These are phyloP conservation scores for Thelonectria olida DNA, from an alignment of 2,329 filamentous ascomycete genomes.

Conservation along the genomic window DNA sequence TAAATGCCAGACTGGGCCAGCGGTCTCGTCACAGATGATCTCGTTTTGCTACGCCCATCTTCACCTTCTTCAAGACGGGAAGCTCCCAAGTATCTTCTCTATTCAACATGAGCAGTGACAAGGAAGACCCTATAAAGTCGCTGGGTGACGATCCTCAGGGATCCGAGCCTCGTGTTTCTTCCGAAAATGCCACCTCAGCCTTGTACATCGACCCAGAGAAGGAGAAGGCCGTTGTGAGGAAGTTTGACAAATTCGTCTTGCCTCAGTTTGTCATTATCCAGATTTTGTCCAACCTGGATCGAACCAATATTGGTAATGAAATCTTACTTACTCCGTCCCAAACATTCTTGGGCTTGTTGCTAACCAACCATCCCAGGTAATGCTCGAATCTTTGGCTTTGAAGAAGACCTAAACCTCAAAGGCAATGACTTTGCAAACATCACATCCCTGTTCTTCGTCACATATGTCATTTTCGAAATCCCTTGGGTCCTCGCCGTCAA, in stretches of 20 bases:
- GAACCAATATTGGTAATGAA: constrained; percentile 14
- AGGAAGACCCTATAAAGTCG: not conserved
- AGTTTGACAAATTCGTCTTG: not conserved
- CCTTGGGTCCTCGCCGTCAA: constrained; percentile 24
- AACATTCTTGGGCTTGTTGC: fast-evolving
- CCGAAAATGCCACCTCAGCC: not conserved
- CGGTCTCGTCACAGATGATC: not conserved
- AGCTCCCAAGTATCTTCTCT: not conserved
- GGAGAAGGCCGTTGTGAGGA: not conserved
- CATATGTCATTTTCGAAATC: constrained; percentile 21
- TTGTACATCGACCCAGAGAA: constrained; percentile 4
- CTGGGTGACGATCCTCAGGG: not conserved
- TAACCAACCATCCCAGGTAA: not conserved
- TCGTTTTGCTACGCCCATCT: not conserved
- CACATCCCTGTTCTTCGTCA: constrained; percentile 11
- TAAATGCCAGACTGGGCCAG: not conserved
- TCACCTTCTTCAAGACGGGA: not conserved
- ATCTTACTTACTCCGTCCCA: no score
- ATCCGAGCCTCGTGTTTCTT: not conserved
- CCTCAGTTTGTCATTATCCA: constrained; percentile 2
- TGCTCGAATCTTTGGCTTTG: constrained; percentile 4
- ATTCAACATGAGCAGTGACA: not conserved
- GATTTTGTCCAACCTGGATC: not conserved
- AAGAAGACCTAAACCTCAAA: not conserved
- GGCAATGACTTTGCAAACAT: constrained; percentile 11